phyloP scores from a whole-genome alignment of 805 yeast genomes.

The Lachancea waltii region DNA sequence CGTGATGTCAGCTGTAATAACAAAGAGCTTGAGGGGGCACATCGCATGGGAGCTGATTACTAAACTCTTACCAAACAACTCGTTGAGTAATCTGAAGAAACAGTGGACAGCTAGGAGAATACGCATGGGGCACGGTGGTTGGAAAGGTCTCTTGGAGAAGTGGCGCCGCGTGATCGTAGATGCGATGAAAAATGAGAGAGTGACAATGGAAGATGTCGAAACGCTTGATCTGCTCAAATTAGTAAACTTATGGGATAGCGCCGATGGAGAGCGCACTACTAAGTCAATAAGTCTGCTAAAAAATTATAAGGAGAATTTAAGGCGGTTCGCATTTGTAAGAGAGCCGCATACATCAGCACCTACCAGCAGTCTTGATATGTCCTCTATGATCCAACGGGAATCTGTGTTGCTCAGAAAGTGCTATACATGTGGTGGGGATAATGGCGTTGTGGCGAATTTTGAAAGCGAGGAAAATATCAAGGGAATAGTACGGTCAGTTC shows the following conservation, averaged over 20 bases:
- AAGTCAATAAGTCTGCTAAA: slow-evolving; percentile 20
- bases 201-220: slow-evolving; percentile 44
- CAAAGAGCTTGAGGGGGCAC: slow-evolving; percentile 52
- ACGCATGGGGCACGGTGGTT: slow-evolving; percentile 52
- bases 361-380: slow-evolving; percentile 41
- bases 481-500: slow-evolving; percentile 32
- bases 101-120: slow-evolving; percentile 60
- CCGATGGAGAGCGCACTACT: slow-evolving; percentile 33
- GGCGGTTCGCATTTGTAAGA: slow-evolving; percentile 39
- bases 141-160: slow-evolving; percentile 44
- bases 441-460: neutral
- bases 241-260: slow-evolving; percentile 58
- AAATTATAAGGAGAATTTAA: slow-evolving; percentile 42
- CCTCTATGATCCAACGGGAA: slow-evolving; percentile 70
- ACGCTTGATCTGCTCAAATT: slow-evolving; percentile 46
- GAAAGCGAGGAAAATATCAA: slow-evolving; percentile 20
- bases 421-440: slow-evolving; percentile 32
- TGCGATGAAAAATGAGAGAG: slow-evolving; percentile 50
- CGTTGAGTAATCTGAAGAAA: slow-evolving; percentile 43
- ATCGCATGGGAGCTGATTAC: slow-evolving; percentile 65
- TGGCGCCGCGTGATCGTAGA: slow-evolving; percentile 63
- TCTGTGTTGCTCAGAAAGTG: slow-evolving; percentile 41
- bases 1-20: slow-evolving; percentile 59
- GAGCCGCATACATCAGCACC: slow-evolving; percentile 10
- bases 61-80: slow-evolving; percentile 36